These are phyloP conservation scores for Exobasidium cylindrosporum DNA, from an alignment of 1,284 basidiomycete species.

Conservation along the genomic window DNA sequence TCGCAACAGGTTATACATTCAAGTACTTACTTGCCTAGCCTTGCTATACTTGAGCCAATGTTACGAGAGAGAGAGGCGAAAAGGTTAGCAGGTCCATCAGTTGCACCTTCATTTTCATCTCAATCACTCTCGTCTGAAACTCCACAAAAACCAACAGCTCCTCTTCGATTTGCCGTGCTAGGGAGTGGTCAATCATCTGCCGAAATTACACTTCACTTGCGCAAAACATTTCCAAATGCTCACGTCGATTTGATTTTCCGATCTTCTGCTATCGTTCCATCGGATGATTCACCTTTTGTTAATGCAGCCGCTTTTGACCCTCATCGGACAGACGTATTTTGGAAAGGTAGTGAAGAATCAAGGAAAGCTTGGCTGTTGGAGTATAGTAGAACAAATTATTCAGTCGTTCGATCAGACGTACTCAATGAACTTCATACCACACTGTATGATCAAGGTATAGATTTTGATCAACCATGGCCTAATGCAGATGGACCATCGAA, in stretches of 20 bases:
- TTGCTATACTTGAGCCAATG: slow-evolving; percentile 31
- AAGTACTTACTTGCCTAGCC: slow-evolving; percentile 42
- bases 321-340: slow-evolving; percentile 49
- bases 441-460: slow-evolving; percentile 50
- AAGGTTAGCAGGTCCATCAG: slow-evolving; percentile 14
- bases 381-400: slow-evolving; percentile 54
- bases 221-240: slow-evolving; percentile 45
- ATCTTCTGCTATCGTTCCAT: slow-evolving; percentile 47
- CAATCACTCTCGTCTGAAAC: neutral
- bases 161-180: slow-evolving; percentile 46
- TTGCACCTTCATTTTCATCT: no score
- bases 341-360: slow-evolving; percentile 33
- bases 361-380: slow-evolving; percentile 44
- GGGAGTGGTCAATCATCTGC: slow-evolving; percentile 52
- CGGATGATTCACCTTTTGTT: slow-evolving; percentile 52
- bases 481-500: slow-evolving; percentile 24
- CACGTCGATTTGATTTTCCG: slow-evolving; percentile 50
- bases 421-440: slow-evolving; percentile 45
- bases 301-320: slow-evolving; percentile 54
- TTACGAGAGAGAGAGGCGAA: slow-evolving; percentile 23
- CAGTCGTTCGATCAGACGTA: slow-evolving; percentile 46
- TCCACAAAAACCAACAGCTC: neutral
- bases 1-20: slow-evolving; percentile 45
- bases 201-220: slow-evolving; percentile 50
- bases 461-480: slow-evolving; percentile 36